Evolutionary conservation across 352 stramenopile species (phyloP).

Genomic region (Phytophthora sp.): DNA sequence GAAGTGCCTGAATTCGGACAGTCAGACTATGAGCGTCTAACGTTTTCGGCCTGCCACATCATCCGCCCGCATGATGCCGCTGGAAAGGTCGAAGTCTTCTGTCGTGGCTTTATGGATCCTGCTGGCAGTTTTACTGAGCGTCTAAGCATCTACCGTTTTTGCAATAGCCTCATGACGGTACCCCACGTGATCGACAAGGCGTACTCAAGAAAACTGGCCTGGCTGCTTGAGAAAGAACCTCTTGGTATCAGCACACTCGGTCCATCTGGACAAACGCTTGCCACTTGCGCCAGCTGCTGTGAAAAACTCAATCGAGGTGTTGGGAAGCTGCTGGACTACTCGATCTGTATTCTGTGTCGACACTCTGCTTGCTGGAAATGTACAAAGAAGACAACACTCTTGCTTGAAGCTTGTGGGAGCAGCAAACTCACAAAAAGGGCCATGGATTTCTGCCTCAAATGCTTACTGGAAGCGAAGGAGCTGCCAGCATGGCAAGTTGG

Average conservation of each 20-base stretch:
- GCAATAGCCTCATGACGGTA: conserved; percentile 22
- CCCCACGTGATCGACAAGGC: conserved; percentile 40
- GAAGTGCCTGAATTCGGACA: conserved; percentile 23
- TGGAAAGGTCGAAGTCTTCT: conserved; percentile 40
- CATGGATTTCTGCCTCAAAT: conserved; percentile 43
- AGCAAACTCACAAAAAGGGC: conserved; percentile 22
- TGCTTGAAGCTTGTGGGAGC: conserved; percentile 10
- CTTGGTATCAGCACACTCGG: neutral
- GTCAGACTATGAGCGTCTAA: conserved; percentile 33
- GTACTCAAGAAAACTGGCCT: conserved; percentile 49
- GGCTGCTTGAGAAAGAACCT: conserved; percentile 30
- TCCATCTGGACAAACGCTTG: neutral
- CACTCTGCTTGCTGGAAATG: conserved; percentile 44
- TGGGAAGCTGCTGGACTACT: conserved; percentile 23
- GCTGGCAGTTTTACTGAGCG: conserved; percentile 27
- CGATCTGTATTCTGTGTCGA: conserved; percentile 51
- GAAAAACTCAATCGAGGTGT: conserved; percentile 22
- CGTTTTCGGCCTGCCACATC: conserved; percentile 43
- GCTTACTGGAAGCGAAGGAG: conserved; percentile 41
- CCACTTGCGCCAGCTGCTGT: conserved; percentile 14
- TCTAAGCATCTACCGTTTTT: conserved; percentile 22
- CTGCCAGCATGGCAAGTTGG: conserved; percentile 42
- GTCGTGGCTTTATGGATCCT: conserved; percentile 36
- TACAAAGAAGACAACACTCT: conserved; percentile 36
- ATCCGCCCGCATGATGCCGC: conserved; percentile 21